These are phyloP conservation scores for Vaccinium vitisidaea DNA, from an alignment of 148 eudicot species.

Conservation along the genomic window DNA sequence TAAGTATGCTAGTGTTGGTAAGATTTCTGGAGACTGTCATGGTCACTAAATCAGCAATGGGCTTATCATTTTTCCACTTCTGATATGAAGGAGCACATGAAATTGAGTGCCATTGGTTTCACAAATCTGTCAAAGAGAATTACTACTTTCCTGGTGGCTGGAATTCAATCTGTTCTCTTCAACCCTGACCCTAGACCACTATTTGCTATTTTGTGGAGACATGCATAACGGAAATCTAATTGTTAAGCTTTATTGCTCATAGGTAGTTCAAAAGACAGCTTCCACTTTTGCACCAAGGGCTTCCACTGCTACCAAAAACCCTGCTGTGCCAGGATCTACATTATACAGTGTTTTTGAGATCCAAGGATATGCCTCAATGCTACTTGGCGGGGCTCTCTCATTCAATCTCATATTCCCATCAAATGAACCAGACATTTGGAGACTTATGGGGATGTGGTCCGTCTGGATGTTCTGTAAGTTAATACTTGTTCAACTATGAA, in stretches of 20 bases:
- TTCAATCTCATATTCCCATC: constrained; percentile 95
- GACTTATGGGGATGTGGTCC: constrained; percentile 99
- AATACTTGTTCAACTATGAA: background rate
- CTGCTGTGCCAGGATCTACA: constrained; percentile 81
- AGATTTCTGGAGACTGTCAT: background rate
- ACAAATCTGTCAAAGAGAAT: background rate
- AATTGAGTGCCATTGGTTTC: background rate
- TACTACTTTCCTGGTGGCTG: background rate
- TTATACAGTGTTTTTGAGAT: constrained; percentile 82
- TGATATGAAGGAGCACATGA: background rate
- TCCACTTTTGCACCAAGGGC: constrained; percentile 98
- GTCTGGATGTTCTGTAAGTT: constrained; percentile 99
- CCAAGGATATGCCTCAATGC: constrained; percentile 77
- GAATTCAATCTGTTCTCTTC: background rate
- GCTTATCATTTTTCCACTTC: background rate
- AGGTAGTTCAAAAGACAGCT: constrained; percentile 91
- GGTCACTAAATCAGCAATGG: background rate
- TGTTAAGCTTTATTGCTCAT: constrained; percentile 10
- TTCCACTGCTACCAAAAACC: constrained; percentile 80
- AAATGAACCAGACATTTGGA: constrained; percentile 91
- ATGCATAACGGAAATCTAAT: background rate
- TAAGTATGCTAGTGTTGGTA: background rate
- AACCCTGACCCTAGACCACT: background rate
- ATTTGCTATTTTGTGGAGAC: background rate
- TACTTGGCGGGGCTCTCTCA: constrained; percentile 87